Percentiles rank a stretch among this genome's conserved stretches.
These are phyloP conservation scores for Drosera spatulata DNA, from an alignment of 179 eudicot genomes.

Conservation along the genomic window DNA sequence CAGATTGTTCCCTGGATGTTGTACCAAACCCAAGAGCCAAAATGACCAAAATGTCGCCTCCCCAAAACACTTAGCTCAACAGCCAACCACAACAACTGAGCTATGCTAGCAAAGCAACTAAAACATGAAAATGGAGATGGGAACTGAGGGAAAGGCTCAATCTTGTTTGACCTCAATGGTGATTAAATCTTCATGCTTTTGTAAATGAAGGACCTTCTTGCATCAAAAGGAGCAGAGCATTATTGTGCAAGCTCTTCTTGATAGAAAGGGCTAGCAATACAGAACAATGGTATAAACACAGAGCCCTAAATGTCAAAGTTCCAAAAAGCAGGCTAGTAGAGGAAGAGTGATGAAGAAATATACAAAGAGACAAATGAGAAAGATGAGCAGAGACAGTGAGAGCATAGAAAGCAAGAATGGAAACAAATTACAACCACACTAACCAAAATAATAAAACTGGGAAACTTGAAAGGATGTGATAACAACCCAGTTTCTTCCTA, in stretches of 20 bases:
- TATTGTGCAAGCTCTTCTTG: constrained; percentile 8
- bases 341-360: too few relatives aligned
- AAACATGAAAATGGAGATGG: too few relatives aligned
- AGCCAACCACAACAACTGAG: too few relatives aligned
- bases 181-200: constrained; percentile 35
- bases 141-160: too few relatives aligned
- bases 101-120: too few relatives aligned
- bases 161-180: too few relatives aligned
- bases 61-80: too few relatives aligned
- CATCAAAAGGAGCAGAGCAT: constrained; percentile 43
- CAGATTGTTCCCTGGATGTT: background rate
- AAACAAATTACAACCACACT: background rate
- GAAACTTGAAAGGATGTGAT: background rate
- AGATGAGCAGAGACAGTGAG: too few relatives aligned
- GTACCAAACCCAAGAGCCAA: too few relatives aligned
- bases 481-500: background rate
- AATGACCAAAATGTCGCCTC: too few relatives aligned
- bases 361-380: background rate
- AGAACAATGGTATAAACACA: background rate
- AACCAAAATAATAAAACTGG: background rate
- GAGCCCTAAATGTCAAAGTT: constrained; percentile 7
- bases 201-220: constrained; percentile 40
- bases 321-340: background rate
- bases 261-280: constrained; percentile 16
- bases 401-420: background rate